These are phyloP conservation scores for Saccharomyces eubayanus DNA, from an alignment of 805 yeast genomes.

Conservation along the genomic window DNA sequence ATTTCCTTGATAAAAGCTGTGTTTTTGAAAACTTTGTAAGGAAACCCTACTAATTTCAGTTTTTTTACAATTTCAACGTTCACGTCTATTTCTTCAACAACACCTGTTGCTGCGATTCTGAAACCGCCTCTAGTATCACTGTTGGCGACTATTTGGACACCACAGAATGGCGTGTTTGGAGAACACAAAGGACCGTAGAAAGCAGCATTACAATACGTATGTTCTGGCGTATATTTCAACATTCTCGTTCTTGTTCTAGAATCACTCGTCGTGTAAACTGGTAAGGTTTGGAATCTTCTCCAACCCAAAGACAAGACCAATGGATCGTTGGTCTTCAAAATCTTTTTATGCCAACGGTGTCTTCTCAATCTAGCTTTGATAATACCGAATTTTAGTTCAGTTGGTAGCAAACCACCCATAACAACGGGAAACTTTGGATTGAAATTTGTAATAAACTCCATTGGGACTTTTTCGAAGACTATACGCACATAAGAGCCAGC, in stretches of 20 bases:
- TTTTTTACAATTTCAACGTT: conserved; percentile 89
- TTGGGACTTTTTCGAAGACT: conserved; percentile 75
- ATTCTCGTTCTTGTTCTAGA: conserved; percentile 96
- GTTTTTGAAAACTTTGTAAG: conserved; percentile 86
- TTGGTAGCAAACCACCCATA: conserved; percentile 82
- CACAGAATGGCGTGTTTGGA: conserved; percentile 96
- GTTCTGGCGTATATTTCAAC: conserved; percentile 98
- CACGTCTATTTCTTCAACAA: conserved; percentile 87
- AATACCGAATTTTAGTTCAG: conserved; percentile 89
- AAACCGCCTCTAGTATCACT: conserved; percentile 81
- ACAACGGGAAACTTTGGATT: conserved; percentile 80
- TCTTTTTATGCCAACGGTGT: conserved; percentile 98
- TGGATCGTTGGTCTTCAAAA: conserved; percentile 92
- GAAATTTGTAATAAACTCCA: conserved; percentile 82
- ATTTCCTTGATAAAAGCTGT: conserved; percentile 96
- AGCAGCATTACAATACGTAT: conserved; percentile 90
- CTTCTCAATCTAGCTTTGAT: conserved; percentile 90
- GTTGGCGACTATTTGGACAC: conserved; percentile 80
- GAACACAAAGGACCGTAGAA: conserved; percentile 96
- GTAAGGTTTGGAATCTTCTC: conserved; percentile 96
- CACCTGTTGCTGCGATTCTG: conserved; percentile 94
- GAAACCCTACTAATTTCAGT: conserved; percentile 89
- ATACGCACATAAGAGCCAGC: conserved; percentile 92
- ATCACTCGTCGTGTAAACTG: conserved; percentile 91
- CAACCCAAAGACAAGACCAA: conserved; percentile 89